These are phyloP conservation scores for Phytophthora vignae DNA, from an alignment of 352 stramenopile species.

Conservation along the genomic window DNA sequence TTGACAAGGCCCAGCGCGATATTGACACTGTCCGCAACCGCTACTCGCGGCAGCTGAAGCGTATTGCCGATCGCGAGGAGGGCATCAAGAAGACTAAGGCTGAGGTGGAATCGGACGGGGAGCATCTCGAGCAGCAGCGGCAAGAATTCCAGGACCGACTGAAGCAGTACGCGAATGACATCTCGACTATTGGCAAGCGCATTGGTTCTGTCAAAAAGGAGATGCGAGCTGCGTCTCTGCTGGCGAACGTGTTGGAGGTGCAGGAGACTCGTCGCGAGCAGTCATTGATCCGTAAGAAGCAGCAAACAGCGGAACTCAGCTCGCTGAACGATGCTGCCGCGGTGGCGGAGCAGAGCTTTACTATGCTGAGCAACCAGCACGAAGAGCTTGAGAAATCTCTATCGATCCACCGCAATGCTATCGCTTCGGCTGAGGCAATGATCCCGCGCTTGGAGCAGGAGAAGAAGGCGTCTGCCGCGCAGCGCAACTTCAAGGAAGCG, in stretches of 20 bases:
- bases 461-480: conserved; percentile 77
- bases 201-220: conserved; percentile 72
- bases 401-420: conserved; percentile 78
- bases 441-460: conserved; percentile 82
- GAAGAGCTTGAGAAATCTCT: conserved; percentile 83
- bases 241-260: conserved; percentile 73
- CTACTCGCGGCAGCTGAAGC: conserved; percentile 84
- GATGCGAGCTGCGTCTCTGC: conserved; percentile 68
- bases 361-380: conserved; percentile 76
- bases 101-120: conserved; percentile 75
- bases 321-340: conserved; percentile 73
- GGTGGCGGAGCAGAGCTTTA: conserved; percentile 79
- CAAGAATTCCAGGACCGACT: conserved; percentile 63
- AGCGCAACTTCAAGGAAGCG: conserved; percentile 90
- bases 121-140: conserved; percentile 67
- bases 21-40: conserved; percentile 78
- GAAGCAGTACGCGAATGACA: conserved; percentile 55
- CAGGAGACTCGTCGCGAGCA: conserved; percentile 78
- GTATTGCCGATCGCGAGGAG: conserved; percentile 78
- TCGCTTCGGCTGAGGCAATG: conserved; percentile 81
- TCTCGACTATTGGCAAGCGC: conserved; percentile 66
- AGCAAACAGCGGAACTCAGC: conserved; percentile 74
- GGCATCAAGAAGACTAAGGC: conserved; percentile 76
- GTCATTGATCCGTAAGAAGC: conserved; percentile 74
- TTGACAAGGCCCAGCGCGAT: conserved; percentile 77